Evolutionary conservation across 305 asterid species (phyloP).

Genomic region (Solanum aculeatissimum): DNA sequence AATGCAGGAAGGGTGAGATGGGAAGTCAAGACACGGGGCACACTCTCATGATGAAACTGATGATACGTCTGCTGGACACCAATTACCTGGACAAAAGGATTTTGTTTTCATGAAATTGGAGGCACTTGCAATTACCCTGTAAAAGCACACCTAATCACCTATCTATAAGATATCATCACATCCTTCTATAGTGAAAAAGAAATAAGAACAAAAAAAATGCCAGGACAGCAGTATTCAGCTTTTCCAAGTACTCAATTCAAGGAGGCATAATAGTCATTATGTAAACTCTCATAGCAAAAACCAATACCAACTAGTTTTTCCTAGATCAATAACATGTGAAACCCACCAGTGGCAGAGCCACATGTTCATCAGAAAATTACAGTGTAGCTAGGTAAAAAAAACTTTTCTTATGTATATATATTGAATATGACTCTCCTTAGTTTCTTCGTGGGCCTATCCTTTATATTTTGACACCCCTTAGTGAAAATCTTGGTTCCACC

Average conservation of each 20-base stretch:
- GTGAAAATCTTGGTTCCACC: background rate
- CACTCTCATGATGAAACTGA: slow-evolving; percentile 83
- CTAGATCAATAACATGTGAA: background rate
- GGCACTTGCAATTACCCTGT: background rate
- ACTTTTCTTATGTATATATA: background rate
- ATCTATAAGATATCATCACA: background rate
- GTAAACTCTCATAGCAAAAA: background rate
- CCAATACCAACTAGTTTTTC: background rate
- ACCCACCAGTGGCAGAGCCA: background rate
- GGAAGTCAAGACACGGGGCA: slow-evolving; percentile 56
- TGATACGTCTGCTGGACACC: slow-evolving; percentile 85
- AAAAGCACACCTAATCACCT: background rate
- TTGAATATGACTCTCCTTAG: background rate
- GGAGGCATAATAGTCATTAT: background rate
- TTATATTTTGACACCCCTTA: background rate
- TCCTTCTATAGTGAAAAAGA: background rate
- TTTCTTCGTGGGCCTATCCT: background rate
- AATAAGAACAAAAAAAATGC: background rate
- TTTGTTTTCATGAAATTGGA: slow-evolving; percentile 3
- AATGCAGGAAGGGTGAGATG: slow-evolving; percentile 46
- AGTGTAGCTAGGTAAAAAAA: background rate
- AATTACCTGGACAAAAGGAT: slow-evolving; percentile 47
- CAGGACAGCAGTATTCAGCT: background rate
- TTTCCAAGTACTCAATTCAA: background rate
- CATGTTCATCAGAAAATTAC: background rate